phyloP scores from a whole-genome alignment of 108 stramenopile species.

The Pseudonitzschia pungens region DNA sequence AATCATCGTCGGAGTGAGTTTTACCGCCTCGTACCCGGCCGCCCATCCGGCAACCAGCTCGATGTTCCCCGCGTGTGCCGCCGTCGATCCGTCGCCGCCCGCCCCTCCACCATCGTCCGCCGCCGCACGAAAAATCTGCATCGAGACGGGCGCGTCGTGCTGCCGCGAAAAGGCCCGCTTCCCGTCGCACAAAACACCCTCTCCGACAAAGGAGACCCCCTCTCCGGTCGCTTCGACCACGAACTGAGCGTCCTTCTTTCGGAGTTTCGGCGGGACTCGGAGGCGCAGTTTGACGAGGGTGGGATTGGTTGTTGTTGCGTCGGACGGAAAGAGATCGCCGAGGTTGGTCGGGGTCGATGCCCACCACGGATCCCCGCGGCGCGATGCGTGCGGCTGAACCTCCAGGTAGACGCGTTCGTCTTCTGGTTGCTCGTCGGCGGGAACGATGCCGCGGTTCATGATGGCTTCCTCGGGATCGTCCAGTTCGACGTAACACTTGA shows the following conservation, averaged over 20 bases:
- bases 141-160: slow-evolving; percentile 22
- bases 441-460: slow-evolving; percentile 38
- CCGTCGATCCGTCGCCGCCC: neutral
- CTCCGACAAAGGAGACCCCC: slow-evolving; percentile 24
- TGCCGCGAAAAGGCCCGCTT: slow-evolving; percentile 29
- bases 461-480: slow-evolving; percentile 40
- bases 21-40: slow-evolving; percentile 41
- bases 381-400: slow-evolving; percentile 19
- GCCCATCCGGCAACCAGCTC: slow-evolving; percentile 47
- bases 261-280: slow-evolving; percentile 28
- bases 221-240: slow-evolving; percentile 37
- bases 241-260: slow-evolving; percentile 29
- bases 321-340: slow-evolving; percentile 6
- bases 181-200: slow-evolving; percentile 43
- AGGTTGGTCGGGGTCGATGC: slow-evolving; percentile 4
- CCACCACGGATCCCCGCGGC: slow-evolving; percentile 10
- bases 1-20: slow-evolving; percentile 35
- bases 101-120: neutral
- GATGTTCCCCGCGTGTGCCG: no score
- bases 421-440: slow-evolving; percentile 12
- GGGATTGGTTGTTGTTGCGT: neutral
- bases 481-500: slow-evolving; percentile 51
- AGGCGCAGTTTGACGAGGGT: slow-evolving; percentile 28
- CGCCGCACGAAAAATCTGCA: slow-evolving; percentile 16
- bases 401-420: slow-evolving; percentile 34